Evolutionary conservation across 371 early-diverging fungal species (phyloP).

Genomic region (Syncephalis fuscata): DNA sequence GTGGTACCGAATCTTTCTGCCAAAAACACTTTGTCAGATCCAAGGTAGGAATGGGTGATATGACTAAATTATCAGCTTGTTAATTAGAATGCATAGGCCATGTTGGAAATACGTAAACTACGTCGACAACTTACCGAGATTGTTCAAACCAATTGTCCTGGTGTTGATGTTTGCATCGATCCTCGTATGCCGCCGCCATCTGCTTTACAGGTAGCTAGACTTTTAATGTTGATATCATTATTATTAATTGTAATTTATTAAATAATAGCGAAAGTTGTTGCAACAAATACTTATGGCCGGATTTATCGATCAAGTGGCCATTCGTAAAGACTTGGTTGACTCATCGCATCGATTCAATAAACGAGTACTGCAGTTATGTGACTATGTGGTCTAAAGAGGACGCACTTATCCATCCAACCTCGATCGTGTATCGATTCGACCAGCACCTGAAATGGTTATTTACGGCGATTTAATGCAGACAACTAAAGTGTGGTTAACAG

Average conservation of each 20-base stretch:
- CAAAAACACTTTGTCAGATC: conserved; percentile 60
- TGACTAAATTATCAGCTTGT: background rate
- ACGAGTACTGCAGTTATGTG: conserved; percentile 40
- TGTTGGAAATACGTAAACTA: conserved; percentile 83
- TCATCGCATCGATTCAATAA: conserved; percentile 24
- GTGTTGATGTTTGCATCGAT: conserved; percentile 26
- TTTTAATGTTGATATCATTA: background rate
- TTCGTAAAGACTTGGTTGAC: conserved; percentile 49
- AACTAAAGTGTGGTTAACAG: conserved; percentile 2
- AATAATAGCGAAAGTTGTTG: conserved; percentile 43
- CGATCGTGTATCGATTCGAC: conserved; percentile 42
- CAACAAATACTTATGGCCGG: conserved; percentile 78
- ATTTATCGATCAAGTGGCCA: conserved; percentile 82
- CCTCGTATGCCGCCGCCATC: conserved; percentile 12
- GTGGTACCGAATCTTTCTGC: conserved; percentile 57
- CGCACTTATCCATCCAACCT: conserved; percentile 57
- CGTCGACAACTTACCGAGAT: conserved; percentile 71
- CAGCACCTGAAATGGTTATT: conserved; percentile 60
- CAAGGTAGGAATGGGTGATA: conserved; percentile 28
- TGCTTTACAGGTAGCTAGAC: conserved; percentile 2
- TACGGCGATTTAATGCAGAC: conserved; percentile 41
- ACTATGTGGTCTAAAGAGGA: conserved; percentile 68
- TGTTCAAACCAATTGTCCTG: conserved; percentile 46
- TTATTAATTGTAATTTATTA: background rate
- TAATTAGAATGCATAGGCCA: conserved; percentile 25